Conservation (phyloP, 129 eudicot genomes). For the Cynara cardunculus region DNA sequence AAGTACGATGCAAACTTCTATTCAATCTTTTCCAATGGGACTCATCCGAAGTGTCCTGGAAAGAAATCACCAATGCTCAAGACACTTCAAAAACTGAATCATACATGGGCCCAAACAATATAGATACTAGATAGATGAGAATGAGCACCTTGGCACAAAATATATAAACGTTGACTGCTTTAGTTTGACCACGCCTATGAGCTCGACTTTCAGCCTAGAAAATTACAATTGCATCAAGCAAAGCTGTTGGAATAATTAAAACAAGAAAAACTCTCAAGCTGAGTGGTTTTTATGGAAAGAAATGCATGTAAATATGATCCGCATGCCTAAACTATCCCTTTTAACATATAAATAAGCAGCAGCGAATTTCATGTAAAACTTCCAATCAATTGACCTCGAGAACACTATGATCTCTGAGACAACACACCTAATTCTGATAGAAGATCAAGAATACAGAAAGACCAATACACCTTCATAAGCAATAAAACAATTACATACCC, state of each 20-base stretch:
- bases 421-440: neutral
- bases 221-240: constrained; percentile 22
- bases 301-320: constrained; percentile 5
- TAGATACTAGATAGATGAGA: neutral
- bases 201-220: constrained; percentile 95
- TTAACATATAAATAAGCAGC: neutral
- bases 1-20: constrained; percentile 73
- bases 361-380: neutral
- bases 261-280: constrained; percentile 14
- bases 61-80: constrained; percentile 12
- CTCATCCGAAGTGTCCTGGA: constrained; percentile 84
- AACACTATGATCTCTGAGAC: neutral
- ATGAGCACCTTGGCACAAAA: constrained; percentile 81
- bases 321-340: neutral
- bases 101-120: constrained; percentile 6
- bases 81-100: neutral
- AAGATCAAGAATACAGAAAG: neutral
- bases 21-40: constrained; percentile 68
- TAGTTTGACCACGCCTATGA: constrained; percentile 91
- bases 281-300: neutral
- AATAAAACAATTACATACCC: neutral
- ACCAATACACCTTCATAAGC: neutral
- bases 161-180: constrained; percentile 79
- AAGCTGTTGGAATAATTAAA: neutral
- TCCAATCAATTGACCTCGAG: neutral